These are phyloP conservation scores for Fusarium piperis DNA, from an alignment of 2,329 filamentous ascomycete species.

Conservation along the genomic window DNA sequence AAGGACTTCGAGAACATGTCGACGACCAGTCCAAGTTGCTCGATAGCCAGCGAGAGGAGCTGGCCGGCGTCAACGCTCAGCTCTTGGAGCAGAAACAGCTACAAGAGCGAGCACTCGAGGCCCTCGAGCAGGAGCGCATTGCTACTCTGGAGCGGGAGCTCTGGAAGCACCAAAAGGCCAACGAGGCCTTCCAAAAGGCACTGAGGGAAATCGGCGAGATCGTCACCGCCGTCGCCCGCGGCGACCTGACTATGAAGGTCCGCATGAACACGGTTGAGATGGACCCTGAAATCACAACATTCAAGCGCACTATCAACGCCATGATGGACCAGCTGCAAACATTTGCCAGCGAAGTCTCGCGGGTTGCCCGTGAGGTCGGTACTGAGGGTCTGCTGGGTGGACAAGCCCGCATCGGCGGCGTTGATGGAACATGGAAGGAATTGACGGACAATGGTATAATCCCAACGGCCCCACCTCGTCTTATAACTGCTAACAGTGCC, in stretches of 20 bases:
- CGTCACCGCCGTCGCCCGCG: constrained; percentile 93
- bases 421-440: constrained; percentile 98
- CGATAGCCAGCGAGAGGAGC: constrained; percentile 84
- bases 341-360: constrained; percentile 95
- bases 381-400: constrained; percentile 95
- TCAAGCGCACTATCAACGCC: constrained; percentile 97
- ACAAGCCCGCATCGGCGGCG: constrained; percentile 91
- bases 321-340: constrained; percentile 99
- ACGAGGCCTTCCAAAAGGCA: constrained; percentile 98
- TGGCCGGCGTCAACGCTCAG: constrained; percentile 86
- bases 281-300: constrained; percentile 97
- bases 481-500: constrained; percentile 16
- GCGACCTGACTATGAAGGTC: constrained; percentile 96
- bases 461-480: not conserved
- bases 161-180: constrained; percentile 97
- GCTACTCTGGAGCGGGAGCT: constrained; percentile 90
- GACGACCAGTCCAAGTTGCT: constrained; percentile 94
- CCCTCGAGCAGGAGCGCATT: constrained; percentile 88
- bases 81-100: constrained; percentile 86
- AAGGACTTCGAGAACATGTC: constrained; percentile 87
- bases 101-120: constrained; percentile 82
- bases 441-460: constrained; percentile 81
- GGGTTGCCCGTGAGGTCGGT: constrained; percentile 93
- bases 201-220: constrained; percentile 97
- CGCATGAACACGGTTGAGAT: constrained; percentile 95